These are phyloP conservation scores for Melastoma candidum DNA, from an alignment of 441 rosid species.

Conservation along the genomic window DNA sequence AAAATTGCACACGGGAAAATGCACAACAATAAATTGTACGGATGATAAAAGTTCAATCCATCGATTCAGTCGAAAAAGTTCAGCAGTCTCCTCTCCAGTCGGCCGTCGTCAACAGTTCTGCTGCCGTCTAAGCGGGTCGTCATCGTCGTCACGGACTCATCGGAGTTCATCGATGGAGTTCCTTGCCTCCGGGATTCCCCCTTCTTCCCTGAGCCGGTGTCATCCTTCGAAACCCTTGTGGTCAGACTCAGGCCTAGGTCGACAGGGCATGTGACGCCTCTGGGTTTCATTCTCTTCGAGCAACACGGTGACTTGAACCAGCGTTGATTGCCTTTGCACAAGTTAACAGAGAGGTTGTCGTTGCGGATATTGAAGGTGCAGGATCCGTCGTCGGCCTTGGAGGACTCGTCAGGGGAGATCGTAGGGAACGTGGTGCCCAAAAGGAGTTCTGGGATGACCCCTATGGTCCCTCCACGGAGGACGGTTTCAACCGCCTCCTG, in stretches of 20 bases:
- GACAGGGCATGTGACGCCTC: slow-evolving; percentile 14
- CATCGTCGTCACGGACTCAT: slow-evolving; percentile 69
- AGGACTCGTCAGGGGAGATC: slow-evolving; percentile 38
- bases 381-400: slow-evolving; percentile 31
- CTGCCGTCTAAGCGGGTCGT: slow-evolving; percentile 47
- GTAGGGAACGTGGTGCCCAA: slow-evolving; percentile 31
- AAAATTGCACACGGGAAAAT: too few relatives aligned
- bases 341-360: slow-evolving; percentile 12
- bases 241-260: slow-evolving; percentile 56
- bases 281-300: slow-evolving; percentile 30
- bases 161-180: slow-evolving; percentile 77
- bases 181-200: slow-evolving; percentile 26
- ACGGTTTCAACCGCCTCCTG: slow-evolving; percentile 65
- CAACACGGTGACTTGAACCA: too few relatives aligned
- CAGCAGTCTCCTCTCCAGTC: slow-evolving; percentile 32
- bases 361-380: slow-evolving; percentile 13
- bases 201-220: slow-evolving; percentile 17
- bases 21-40: too few relatives aligned
- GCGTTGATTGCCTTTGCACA: slow-evolving; percentile 10
- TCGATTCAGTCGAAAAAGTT: slow-evolving; percentile 38
- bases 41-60: too few relatives aligned
- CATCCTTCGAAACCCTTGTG: slow-evolving; percentile 18
- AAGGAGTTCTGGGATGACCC: slow-evolving; percentile 50
- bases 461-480: slow-evolving; percentile 46
- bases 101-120: slow-evolving; percentile 22